Conservation (phyloP, 208 protist species). For the Leishmania tarentolae region DNA sequence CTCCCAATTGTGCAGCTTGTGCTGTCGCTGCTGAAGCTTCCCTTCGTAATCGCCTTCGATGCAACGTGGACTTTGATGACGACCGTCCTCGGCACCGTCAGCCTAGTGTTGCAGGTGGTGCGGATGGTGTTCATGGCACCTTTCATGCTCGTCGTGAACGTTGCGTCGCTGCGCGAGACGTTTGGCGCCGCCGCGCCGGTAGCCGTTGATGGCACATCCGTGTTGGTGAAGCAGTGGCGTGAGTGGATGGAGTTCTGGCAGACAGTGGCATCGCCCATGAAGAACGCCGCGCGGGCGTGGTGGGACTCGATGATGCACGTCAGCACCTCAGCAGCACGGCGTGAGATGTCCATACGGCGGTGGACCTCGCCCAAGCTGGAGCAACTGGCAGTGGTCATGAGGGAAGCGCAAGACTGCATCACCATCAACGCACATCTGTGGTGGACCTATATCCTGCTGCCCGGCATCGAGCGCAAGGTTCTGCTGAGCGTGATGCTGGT, state of each 20-base stretch:
- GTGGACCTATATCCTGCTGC: slow-evolving; percentile 28
- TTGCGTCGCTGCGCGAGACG: slow-evolving; percentile 36
- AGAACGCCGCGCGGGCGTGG: slow-evolving; percentile 81
- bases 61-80: slow-evolving; percentile 38
- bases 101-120: slow-evolving; percentile 44
- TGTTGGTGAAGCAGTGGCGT: slow-evolving; percentile 63
- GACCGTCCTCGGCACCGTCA: slow-evolving; percentile 36
- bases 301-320: slow-evolving; percentile 76
- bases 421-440: slow-evolving; percentile 36
- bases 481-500: slow-evolving; percentile 20
- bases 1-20: slow-evolving; percentile 35
- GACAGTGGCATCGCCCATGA: slow-evolving; percentile 76
- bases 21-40: slow-evolving; percentile 43
- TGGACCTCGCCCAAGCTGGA: slow-evolving; percentile 57
- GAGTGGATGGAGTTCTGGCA: slow-evolving; percentile 81
- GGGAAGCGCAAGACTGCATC: slow-evolving; percentile 32
- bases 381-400: slow-evolving; percentile 12
- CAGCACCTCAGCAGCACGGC: slow-evolving; percentile 35
- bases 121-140: slow-evolving; percentile 59
- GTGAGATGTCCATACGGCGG: slow-evolving; percentile 74
- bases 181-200: slow-evolving; percentile 29
- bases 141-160: slow-evolving; percentile 48
- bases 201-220: slow-evolving; percentile 49
- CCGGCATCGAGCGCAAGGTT: slow-evolving; percentile 12
- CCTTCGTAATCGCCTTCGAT: slow-evolving; percentile 53